Percentiles rank a stretch among this genome's conserved stretches.
These are phyloP conservation scores for Monosporozyma yasuniensis DNA, from an alignment of 805 yeast genomes.

Conservation along the genomic window DNA sequence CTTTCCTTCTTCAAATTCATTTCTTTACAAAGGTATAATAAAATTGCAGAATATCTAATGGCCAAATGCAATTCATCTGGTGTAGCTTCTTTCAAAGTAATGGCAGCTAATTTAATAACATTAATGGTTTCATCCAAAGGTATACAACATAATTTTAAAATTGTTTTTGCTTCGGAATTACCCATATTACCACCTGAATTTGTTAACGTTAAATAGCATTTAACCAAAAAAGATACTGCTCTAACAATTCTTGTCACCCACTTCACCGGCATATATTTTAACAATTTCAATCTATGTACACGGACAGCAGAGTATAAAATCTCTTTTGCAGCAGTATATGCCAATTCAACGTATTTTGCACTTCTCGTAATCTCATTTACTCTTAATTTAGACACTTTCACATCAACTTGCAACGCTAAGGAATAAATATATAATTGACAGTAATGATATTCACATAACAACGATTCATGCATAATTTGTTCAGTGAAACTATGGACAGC, in stretches of 20 bases:
- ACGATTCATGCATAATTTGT: constrained; percentile 53
- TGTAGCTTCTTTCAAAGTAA: constrained; percentile 67
- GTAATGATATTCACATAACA: constrained; percentile 77
- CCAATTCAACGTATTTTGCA: constrained; percentile 71
- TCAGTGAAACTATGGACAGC: constrained; percentile 28
- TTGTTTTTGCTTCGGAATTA: constrained; percentile 36
- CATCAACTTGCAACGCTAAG: constrained; percentile 54
- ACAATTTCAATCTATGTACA: constrained; percentile 52
- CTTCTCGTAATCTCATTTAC: constrained; percentile 64
- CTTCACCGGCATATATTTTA: constrained; percentile 80
- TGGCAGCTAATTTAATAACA: constrained; percentile 62
- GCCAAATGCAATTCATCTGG: constrained; percentile 86
- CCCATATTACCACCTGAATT: constrained; percentile 30
- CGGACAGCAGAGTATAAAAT: constrained; percentile 62
- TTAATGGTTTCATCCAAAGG: constrained; percentile 63
- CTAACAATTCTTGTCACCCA: constrained; percentile 83
- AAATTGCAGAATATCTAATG: constrained; percentile 65
- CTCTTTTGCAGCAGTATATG: constrained; percentile 77
- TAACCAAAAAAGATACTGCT: constrained; percentile 84
- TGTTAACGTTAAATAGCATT: constrained; percentile 58
- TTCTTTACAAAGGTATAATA: constrained; percentile 68
- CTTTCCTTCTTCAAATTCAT: constrained; percentile 42
- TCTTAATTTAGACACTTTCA: constrained; percentile 33
- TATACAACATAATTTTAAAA: constrained; percentile 52
- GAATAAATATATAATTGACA: constrained; percentile 79